Conservation (phyloP, 331 rosid species). For the Rhamnella rubrinervis region DNA sequence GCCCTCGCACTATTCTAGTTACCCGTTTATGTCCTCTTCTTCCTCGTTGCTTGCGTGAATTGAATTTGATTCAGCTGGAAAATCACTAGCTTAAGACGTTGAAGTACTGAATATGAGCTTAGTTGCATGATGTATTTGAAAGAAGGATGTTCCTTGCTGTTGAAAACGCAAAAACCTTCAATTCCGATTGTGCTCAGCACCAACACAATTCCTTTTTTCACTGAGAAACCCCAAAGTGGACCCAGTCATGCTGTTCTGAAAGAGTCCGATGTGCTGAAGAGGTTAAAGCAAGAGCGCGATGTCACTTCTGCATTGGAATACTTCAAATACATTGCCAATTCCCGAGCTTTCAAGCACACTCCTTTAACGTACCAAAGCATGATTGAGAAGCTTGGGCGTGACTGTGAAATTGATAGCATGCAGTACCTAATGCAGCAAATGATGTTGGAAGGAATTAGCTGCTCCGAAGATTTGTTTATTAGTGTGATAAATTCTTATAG, state of each 20-base stretch:
- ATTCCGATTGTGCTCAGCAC: conserved; percentile 61
- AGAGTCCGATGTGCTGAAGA: conserved; percentile 52
- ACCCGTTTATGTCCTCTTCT: no score
- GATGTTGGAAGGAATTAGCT: conserved; percentile 61
- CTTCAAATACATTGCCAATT: conserved; percentile 58
- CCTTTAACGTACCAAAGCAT: conserved; percentile 58
- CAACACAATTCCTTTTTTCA: conserved; percentile 34
- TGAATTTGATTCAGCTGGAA: no score
- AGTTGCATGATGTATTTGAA: conserved; percentile 52
- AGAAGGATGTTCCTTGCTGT: conserved; percentile 58
- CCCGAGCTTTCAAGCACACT: conserved; percentile 69
- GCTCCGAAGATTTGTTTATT: conserved; percentile 66
- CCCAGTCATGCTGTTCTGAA: conserved; percentile 13
- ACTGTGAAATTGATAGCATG: conserved; percentile 50
- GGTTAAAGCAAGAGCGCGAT: conserved; percentile 41
- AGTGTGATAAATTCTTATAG: conserved; percentile 43
- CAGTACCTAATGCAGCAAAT: conserved; percentile 79
- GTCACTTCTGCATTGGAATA: conserved; percentile 45
- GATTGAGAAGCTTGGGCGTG: conserved; percentile 67
- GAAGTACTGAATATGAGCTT: no score
- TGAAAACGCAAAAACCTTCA: conserved; percentile 58
- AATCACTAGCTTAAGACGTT: no score
- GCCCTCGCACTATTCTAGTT: no score
- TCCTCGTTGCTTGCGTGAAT: no score
- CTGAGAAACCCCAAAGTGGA: conserved; percentile 32